Evolutionary conservation across 495 filamentous ascomycete species (phyloP), one percentile per base, ranked within the genome.

Genomic region (Penicillium angulare): DNA sequence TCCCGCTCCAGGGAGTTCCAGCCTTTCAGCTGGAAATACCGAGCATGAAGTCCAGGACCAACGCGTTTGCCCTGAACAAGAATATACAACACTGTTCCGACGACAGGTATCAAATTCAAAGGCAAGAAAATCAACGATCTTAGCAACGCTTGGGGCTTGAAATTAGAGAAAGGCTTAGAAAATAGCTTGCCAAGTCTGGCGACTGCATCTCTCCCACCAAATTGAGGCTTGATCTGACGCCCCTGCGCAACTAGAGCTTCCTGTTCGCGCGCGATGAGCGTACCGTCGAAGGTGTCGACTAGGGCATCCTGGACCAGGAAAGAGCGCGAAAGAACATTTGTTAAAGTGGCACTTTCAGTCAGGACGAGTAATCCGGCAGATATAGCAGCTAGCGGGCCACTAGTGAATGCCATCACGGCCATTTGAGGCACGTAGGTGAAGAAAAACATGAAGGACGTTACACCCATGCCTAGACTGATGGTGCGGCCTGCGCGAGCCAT

Each of bases 401-500:
- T 91, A 43, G 95, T 84, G 60, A 97, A 82, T 5, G 70, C 66
- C 49, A 88, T 77, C 23, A 96, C 72, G 7, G 89, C 86, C 27
- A 88, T 79, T 72, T 98, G 93, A 0, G 93, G 93, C 27, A 97
- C 66, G 64, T 97, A 98, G 44, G 91, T 87, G 69, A 96, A 85
- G 60, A 86, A 72, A 69, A 98, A 97, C 86, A 96, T 86, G 31
- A 76, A 74, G 16, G 79, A 68, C 27, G 92, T 90, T 17, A 92
- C 78, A 33, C 89, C 78, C 29, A 85, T 57, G 8, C 86, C 88
- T 10, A 95, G 73, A n/a, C 77, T 73, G 36, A 89, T 50, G 23
- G 86, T 90, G 9, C 89, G 86, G 3, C 79, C 59, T 26, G 92
- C 72, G 33, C 83, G 84, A 15, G 83, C 81, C 24, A 82, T 71